Conservation (phyloP, 1,284 basidiomycete genomes). For the Grifola frondosa region DNA sequence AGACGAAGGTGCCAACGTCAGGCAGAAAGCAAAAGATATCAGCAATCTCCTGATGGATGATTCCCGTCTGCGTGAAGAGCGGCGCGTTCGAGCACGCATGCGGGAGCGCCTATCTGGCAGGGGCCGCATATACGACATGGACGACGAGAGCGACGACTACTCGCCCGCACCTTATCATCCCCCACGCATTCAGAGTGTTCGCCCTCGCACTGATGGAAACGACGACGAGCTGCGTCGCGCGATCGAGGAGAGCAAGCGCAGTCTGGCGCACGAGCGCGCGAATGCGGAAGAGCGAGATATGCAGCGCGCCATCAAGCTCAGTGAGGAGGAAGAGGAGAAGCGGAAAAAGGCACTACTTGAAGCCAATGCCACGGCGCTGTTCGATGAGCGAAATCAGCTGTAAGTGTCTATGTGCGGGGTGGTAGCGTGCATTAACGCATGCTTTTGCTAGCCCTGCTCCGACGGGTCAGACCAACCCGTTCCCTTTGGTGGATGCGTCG, state of each 20-base stretch:
- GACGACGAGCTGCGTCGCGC: slow-evolving; percentile 69
- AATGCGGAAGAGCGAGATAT: slow-evolving; percentile 76
- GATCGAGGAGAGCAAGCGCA: slow-evolving; percentile 80
- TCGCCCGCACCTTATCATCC: neutral
- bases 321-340: slow-evolving; percentile 80
- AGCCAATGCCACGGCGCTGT: slow-evolving; percentile 69
- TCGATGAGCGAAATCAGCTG: slow-evolving; percentile 80
- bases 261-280: slow-evolving; percentile 65
- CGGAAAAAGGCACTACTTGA: slow-evolving; percentile 68
- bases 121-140: slow-evolving; percentile 45
- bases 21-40: slow-evolving; percentile 98
- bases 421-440: neutral
- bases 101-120: slow-evolving; percentile 82
- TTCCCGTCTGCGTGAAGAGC: slow-evolving; percentile 75
- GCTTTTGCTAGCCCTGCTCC: neutral
- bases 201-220: slow-evolving; percentile 5
- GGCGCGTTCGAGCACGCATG: slow-evolving; percentile 82
- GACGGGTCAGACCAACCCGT: slow-evolving; percentile 1
- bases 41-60: slow-evolving; percentile 90
- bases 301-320: slow-evolving; percentile 73
- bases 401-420: slow-evolving; percentile 32
- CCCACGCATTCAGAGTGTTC: too few relatives aligned
- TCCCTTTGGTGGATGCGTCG: slow-evolving; percentile 27
- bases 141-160: slow-evolving; percentile 29
- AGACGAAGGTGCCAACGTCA: slow-evolving; percentile 95